Evolutionary conservation across 2,329 filamentous ascomycete species (phyloP).

Genomic region (Dothistroma pini): DNA sequence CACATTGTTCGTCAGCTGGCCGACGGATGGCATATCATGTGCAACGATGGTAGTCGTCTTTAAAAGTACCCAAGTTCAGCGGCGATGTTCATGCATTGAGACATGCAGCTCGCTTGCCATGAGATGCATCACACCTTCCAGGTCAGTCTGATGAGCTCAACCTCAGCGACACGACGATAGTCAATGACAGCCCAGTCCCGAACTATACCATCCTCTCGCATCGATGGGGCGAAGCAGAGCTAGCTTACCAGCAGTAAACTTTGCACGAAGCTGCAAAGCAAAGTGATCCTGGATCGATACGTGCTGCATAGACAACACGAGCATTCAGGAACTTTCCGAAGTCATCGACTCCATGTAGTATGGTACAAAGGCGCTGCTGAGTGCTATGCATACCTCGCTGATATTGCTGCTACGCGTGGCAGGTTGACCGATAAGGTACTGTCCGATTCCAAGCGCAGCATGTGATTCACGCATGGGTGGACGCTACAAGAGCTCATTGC

Average conservation of each 20-base stretch:
- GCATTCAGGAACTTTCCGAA: slow-evolving; percentile 43
- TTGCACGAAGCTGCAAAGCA: neutral
- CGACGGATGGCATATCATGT: neutral
- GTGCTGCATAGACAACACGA: slow-evolving; percentile 20
- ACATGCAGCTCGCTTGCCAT: neutral
- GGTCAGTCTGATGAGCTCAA: neutral
- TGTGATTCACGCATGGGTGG: slow-evolving; percentile 7
- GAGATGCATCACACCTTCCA: neutral
- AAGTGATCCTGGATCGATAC: slow-evolving; percentile 14
- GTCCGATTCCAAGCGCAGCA: neutral
- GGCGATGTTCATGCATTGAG: neutral
- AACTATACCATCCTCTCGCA: slow-evolving; percentile 16
- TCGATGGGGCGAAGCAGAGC: slow-evolving; percentile 11
- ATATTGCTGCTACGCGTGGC: neutral
- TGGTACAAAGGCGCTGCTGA: slow-evolving; percentile 4
- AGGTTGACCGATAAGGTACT: neutral
- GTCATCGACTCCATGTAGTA: slow-evolving; percentile 43
- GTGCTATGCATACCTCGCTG: slow-evolving; percentile 8
- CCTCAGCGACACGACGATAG: neutral
- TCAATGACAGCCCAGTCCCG: slow-evolving; percentile 1
- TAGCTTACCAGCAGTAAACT: slow-evolving; percentile 1
- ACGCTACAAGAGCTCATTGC: slow-evolving; percentile 10
- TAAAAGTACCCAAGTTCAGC: neutral
- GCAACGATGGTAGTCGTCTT: neutral
- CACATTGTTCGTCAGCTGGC: neutral